These are phyloP conservation scores for Metschnikowia santaceciliae DNA, from an alignment of 805 yeast species.

Conservation along the genomic window DNA sequence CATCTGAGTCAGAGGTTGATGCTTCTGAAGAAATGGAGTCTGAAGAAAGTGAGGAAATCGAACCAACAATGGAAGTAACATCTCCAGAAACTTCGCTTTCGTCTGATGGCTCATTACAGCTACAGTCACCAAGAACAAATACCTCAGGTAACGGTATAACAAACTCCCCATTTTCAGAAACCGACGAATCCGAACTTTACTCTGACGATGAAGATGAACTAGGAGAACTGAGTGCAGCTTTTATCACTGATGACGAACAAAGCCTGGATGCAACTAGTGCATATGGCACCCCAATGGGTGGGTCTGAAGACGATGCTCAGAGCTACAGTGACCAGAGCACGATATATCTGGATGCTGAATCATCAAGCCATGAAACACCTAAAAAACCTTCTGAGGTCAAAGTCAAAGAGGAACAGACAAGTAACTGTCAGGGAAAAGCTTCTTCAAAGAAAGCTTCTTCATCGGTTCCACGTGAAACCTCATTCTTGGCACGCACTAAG, in stretches of 20 bases:
- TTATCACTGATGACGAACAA: not conserved
- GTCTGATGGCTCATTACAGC: too few species aligned
- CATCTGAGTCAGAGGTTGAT: not conserved
- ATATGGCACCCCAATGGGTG: not conserved
- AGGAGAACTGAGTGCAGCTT: not conserved
- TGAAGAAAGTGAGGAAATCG: not conserved
- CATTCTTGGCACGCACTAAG: not conserved
- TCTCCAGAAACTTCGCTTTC: too few species aligned
- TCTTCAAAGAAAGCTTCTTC: not conserved
- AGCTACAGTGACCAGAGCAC: not conserved
- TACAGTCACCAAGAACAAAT: too few species aligned
- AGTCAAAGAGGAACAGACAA: not conserved
- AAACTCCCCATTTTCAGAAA: too few species aligned
- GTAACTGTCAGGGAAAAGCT: not conserved
- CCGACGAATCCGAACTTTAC: too few species aligned
- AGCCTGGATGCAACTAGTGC: not conserved
- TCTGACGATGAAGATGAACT: too few species aligned
- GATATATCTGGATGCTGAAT: not conserved
- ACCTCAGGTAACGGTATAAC: too few species aligned
- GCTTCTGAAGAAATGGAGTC: not conserved
- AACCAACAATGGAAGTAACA: not conserved
- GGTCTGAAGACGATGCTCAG: not conserved
- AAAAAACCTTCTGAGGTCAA: not conserved
- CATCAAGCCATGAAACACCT: not conserved
- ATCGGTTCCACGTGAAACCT: not conserved